phyloP scores from a whole-genome alignment of 495 filamentous ascomycete genomes.

The Pyrenopolyporus hunteri region DNA sequence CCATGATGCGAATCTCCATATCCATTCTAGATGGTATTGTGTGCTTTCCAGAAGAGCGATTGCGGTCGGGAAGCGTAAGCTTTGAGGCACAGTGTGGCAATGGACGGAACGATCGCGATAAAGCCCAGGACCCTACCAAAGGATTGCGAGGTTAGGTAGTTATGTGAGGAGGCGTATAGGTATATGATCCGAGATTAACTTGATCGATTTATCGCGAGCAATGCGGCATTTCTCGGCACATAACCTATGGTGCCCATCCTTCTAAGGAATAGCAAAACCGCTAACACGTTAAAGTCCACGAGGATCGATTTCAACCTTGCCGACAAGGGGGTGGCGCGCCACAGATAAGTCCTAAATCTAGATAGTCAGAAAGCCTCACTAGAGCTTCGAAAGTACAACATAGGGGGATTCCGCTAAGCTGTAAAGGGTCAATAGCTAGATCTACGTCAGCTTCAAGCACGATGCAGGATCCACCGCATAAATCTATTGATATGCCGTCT shows the following conservation, averaged over 20 bases:
- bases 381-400: constrained; percentile 23
- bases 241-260: constrained; percentile 1
- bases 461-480: background rate
- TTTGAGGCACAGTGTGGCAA: constrained; percentile 2
- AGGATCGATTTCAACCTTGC: constrained; percentile 2
- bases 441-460: constrained; percentile 4
- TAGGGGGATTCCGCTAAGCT: too few relatives aligned
- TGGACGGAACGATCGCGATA: too few relatives aligned
- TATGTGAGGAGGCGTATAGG: too few relatives aligned
- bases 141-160: too few relatives aligned
- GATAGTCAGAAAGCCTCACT: constrained; percentile 17
- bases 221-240: constrained; percentile 32
- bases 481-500: background rate
- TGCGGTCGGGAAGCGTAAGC: too few relatives aligned
- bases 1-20: background rate
- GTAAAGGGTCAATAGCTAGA: constrained; percentile 4
- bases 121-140: background rate
- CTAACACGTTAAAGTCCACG: constrained; percentile 6
- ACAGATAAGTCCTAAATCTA: constrained; percentile 11
- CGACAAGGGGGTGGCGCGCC: constrained; percentile 13
- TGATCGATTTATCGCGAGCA: constrained; percentile 6
- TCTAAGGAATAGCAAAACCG: background rate
- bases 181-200: background rate
- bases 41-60: too few relatives aligned
- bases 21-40: background rate